Base-by-base conservation (phyloP, 768 basidiomycete genomes). In the Rhodotorula taiwanensis region DNA sequence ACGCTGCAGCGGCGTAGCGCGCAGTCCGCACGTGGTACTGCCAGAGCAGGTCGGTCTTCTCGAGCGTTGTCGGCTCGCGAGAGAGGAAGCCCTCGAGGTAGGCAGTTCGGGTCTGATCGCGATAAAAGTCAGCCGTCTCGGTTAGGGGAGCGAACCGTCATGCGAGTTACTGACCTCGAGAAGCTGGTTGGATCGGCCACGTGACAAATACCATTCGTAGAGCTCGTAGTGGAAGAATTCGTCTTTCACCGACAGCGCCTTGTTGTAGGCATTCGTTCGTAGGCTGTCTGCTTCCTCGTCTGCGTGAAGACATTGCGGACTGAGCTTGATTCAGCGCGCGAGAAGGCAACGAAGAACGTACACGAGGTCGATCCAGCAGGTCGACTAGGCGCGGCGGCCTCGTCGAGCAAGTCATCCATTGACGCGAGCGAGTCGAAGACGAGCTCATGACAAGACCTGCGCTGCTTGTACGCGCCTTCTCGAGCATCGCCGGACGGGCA, bases 1-100 rank as follows among this genome's bases (percentile, higher is more conserved):
- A 85, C 2, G 95, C 93, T 4, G 95, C 94, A 48, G 87, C 82
- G 50, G 92, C 75, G 36, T 87, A 87, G 69, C 91, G 87, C 1
- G 87, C 86, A 70, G 89, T 86, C 71, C 94, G 88, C 55, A 94
- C 91, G 73, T 95, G 94, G 77, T 89, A 97, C 72, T 97, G 89
- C 95, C 95, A 98, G 4, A 98, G 79, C 3, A 99, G 77, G 71
- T 98, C 89, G 72, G 82, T 84, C 74, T 92, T 91, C 68, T 87
- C 82, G 21, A 87, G 84, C 1, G 86, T 86, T 2, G 81, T 77
- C 25, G 91, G 91, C 60, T 89, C 87, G 55, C 88, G 82, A 67
- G 82, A 81, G 33, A 98, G 83, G 76, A 93, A 89, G 8, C 85
- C 83, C 75, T 95, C 94, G 52, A 98, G 83, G 77, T 86, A 95